A percentile compares a stretch with the other conserved stretches of the same genome.
These are phyloP conservation scores for Corinectria fuckeliana DNA, from an alignment of 2,329 filamentous ascomycete species.

Conservation along the genomic window DNA sequence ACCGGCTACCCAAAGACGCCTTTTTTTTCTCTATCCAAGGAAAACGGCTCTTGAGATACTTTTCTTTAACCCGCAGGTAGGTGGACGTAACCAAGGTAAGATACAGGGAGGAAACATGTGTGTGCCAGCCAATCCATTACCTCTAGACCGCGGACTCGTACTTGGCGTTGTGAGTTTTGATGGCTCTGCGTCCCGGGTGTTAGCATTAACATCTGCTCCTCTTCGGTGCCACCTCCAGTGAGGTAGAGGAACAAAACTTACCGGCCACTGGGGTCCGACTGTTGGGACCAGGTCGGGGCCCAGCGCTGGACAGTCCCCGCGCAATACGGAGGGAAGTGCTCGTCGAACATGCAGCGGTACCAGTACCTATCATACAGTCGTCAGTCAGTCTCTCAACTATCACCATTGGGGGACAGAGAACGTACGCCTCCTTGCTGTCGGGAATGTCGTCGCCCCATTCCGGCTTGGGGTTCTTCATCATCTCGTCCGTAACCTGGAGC, in stretches of 20 bases:
- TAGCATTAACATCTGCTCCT: slow-evolving; percentile 6
- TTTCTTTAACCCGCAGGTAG: slow-evolving; percentile 24
- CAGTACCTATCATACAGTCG: slow-evolving; percentile 69
- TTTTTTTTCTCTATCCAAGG: slow-evolving; percentile 34
- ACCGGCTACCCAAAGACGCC: slow-evolving; percentile 33
- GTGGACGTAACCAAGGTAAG: slow-evolving; percentile 29
- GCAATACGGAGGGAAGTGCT: slow-evolving; percentile 93
- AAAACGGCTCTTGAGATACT: slow-evolving; percentile 61
- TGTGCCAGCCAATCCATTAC: slow-evolving; percentile 30
- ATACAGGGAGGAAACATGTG: slow-evolving; percentile 31
- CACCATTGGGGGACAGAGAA: neutral
- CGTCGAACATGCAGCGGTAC: slow-evolving; percentile 98
- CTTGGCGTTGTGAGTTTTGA: slow-evolving; percentile 76
- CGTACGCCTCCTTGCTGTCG: slow-evolving; percentile 93
- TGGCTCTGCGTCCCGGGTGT: slow-evolving; percentile 62
- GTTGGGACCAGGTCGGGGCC: slow-evolving; percentile 97
- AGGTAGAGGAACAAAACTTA: slow-evolving; percentile 45
- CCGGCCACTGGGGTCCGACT: slow-evolving; percentile 94
- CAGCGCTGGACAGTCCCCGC: slow-evolving; percentile 94
- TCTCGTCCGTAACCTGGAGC: slow-evolving; percentile 89
- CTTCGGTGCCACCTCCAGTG: neutral
- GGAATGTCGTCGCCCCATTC: slow-evolving; percentile 95
- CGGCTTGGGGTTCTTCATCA: slow-evolving; percentile 97
- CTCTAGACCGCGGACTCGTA: slow-evolving; percentile 64
- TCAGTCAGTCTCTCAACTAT: slow-evolving; percentile 33